phyloP scores from a whole-genome alignment of 2,329 filamentous ascomycete species.

The Plectosphaerella cucumerina region DNA sequence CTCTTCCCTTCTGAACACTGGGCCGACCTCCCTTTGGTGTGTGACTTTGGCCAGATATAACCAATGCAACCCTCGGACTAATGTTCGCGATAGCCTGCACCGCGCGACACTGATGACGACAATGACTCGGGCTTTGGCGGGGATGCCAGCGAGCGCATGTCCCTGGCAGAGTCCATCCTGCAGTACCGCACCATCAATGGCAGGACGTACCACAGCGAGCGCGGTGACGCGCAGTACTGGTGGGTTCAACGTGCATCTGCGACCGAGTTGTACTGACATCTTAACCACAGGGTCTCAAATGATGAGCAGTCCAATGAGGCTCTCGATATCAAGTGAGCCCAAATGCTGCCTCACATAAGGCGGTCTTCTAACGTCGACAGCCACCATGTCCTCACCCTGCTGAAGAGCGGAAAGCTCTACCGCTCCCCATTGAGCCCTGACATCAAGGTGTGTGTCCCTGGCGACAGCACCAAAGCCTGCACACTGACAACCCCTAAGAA shows the following conservation, averaged over 20 bases:
- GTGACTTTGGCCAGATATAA: too few species aligned
- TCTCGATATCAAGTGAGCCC: constrained; percentile 21
- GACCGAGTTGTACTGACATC: background rate
- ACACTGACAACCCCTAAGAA: constrained; percentile 15
- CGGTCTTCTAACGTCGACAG: constrained; percentile 5
- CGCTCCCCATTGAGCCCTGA: constrained; percentile 16
- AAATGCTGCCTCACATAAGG: background rate
- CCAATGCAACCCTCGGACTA: too few species aligned
- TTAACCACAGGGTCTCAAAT: constrained; percentile 13
- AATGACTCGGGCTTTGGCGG: constrained; percentile 12
- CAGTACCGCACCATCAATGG: constrained; percentile 23
- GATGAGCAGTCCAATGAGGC: constrained; percentile 25
- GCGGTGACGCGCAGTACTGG: constrained; percentile 21
- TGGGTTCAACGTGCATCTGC: background rate
- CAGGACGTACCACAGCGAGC: constrained; percentile 23
- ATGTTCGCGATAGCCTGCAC: too few species aligned
- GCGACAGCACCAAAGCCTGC: background rate
- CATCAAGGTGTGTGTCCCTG: constrained; percentile 19
- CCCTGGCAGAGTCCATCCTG: constrained; percentile 22
- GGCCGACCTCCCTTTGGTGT: too few species aligned
- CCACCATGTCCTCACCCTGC: constrained; percentile 19
- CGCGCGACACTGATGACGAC: background rate
- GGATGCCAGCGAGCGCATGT: constrained; percentile 17
- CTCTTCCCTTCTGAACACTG: too few species aligned
- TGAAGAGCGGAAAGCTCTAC: constrained; percentile 17